Base-by-base conservation (phyloP, 176 grass and related monocot species). In the Zea mays region DNA sequence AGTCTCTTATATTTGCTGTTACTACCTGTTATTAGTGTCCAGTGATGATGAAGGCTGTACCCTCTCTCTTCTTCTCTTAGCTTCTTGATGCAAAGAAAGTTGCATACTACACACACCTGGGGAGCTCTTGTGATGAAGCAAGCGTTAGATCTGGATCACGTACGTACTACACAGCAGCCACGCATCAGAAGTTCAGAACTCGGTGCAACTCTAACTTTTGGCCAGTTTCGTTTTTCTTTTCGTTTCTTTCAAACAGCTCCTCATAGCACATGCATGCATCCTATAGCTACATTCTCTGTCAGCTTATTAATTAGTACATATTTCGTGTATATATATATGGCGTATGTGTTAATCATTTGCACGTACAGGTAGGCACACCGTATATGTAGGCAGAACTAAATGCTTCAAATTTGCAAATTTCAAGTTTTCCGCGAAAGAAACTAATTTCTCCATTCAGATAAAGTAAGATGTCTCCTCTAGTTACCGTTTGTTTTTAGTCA, bases 61-160 rank as follows among this genome's bases (percentile, higher is more conserved):
- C 83, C 83, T 79, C 83, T 85, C 83, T 85, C 83, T 85, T 79
- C 83, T 85, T 85, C 83, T 79, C 83, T 79, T 85, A 72, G 75
- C 58, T 71, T 57, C 68, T 85, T 72, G 83, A 72, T 85, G 82
- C 67, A 35, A 62, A 69, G 44, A 62, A 8, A 41, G 27, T 33
- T 21, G 45, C 35, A 43, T 40, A 62, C 27, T 27, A 27, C 27
- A 27, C 64, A 42, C 37, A 38, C 75, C 17, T n/a, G 19, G 6
- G n/a, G 1, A 46, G 41, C 4, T 14, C 14, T 42, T 77, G 37
- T 55, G 45, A 21, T 27, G 35, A 20, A 50, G 1, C 42, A 69
- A 47, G 7, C 27, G 52, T 85, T 16, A 37, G 6, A 45, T 71
- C 27, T 35, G 11, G 58, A 39, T 8, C 42, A 47, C 10, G 45